phyloP scores from a whole-genome alignment of 2,329 filamentous ascomycete genomes.

The Didymella glomerata region DNA sequence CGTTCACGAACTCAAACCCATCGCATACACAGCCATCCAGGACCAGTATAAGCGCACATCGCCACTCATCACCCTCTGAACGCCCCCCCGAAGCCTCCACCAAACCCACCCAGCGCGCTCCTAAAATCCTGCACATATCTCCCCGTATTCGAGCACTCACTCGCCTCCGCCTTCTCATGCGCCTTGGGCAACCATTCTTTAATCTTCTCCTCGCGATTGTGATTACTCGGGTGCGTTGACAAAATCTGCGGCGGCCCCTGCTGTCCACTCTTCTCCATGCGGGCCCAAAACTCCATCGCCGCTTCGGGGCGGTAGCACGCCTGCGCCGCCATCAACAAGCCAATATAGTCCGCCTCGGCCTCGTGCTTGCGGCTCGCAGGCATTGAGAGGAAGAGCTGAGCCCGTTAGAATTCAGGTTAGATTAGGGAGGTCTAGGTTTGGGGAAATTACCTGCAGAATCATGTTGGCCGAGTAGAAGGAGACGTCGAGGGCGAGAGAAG shows the following conservation, averaged over 20 bases:
- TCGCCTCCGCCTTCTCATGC: conserved; percentile 47
- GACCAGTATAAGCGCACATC: too few relatives aligned
- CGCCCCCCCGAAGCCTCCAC: neutral
- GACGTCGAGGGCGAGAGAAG: conserved; percentile 53
- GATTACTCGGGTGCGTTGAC: conserved; percentile 78
- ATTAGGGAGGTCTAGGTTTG: too few relatives aligned
- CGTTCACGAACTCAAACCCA: too few relatives aligned
- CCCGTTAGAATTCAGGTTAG: too few relatives aligned
- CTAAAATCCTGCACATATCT: conserved; percentile 21
- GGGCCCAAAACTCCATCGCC: conserved; percentile 68
- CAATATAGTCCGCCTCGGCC: conserved; percentile 81
- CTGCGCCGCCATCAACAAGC: conserved; percentile 82
- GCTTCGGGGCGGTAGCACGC: conserved; percentile 77
- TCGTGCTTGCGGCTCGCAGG: conserved; percentile 77
- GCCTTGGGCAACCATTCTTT: conserved; percentile 62
- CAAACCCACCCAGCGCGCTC: conserved; percentile 5
- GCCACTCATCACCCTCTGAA: conserved; percentile 14
- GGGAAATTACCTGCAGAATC: conserved; percentile 55
- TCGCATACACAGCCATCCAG: too few relatives aligned
- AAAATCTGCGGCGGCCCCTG: conserved; percentile 72
- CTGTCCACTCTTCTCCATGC: conserved; percentile 67
- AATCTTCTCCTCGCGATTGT: conserved; percentile 71
- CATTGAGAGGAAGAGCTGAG: conserved; percentile 70
- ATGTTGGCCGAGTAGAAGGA: conserved; percentile 51
- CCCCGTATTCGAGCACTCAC: conserved; percentile 38